phyloP scores from a whole-genome alignment of 305 asterid species.

The Fraxinus greggii region DNA sequence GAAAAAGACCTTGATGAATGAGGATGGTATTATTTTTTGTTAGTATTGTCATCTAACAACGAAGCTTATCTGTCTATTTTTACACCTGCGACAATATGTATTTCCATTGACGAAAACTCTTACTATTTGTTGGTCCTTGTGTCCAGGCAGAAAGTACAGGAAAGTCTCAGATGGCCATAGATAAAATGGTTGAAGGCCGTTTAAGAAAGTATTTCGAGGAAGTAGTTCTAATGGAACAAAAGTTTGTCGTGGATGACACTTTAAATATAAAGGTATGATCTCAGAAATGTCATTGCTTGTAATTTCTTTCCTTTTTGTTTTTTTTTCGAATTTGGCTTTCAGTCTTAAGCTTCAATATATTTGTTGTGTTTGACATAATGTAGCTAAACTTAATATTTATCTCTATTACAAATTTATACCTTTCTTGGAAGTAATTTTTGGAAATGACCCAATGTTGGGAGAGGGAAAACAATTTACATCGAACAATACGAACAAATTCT shows the following conservation, averaged over 20 bases:
- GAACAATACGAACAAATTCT: background rate
- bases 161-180: conserved; percentile 80
- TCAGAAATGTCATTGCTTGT: conserved; percentile 8
- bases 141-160: conserved; percentile 86
- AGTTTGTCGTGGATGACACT: conserved; percentile 73
- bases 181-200: conserved; percentile 95
- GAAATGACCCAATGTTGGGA: background rate
- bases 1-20: background rate
- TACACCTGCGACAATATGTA: conserved; percentile 9
- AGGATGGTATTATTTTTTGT: background rate
- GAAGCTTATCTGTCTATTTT: conserved; percentile 9
- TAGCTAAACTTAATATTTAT: background rate
- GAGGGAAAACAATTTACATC: background rate
- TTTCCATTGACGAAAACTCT: conserved; percentile 15
- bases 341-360: conserved; percentile 11
- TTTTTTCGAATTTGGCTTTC: conserved; percentile 1
- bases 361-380: conserved; percentile 1
- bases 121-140: conserved; percentile 14
- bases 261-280: conserved; percentile 62
- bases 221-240: conserved; percentile 95
- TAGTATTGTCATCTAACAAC: conserved; percentile 13
- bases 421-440: background rate
- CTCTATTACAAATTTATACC: background rate
- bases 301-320: background rate
- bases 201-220: conserved; percentile 89